Base-by-base conservation (phyloP, 140 eudicot genomes). In the Erigeron philadelphicus region DNA sequence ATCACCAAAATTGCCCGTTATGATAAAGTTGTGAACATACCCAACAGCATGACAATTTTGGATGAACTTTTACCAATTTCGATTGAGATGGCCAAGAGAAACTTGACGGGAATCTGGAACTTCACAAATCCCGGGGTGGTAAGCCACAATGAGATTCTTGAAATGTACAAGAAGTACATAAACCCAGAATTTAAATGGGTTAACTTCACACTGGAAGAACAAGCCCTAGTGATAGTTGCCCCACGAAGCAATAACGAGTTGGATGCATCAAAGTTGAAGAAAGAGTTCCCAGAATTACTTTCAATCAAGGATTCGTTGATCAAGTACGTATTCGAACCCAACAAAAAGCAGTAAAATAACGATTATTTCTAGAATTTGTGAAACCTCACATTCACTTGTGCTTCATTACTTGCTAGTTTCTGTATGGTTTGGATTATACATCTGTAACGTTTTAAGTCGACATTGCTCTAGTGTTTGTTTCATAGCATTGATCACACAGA, bases 71-170 rank as follows among this genome's bases (percentile, higher is more conserved):
- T 90, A 9, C 97, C 97, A 9, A 88, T 90, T 45, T 85, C 97
- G 6, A 88, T 90, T 21, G 95, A 90, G 79, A 90, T 90, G 97
- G 97, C 97, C 11, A 90, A 88, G 64, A 16, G 97, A 60, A 88
- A 85, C 73, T 90, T 88, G 17, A 84, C 67, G 71, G 97, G 97
- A 12, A 82, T 90, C 65, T 90, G 87, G 86, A 90, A 90, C 84
- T 90, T 88, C 75, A 90, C 97, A 49, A 90, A 90, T 69, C 97
- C 97, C 0, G 97, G 97, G 25, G 97, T 86, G 11, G 95, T 90
- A 1, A 85, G 90, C 88, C 97, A 90, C 79, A 90, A 90, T 19
- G 95, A 90, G 82, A 85, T 88, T 16, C 80, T 90, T 62, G 89
- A 90, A 67, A 84, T 90, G 95, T 90, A 88, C 86, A 84, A 82